These are phyloP conservation scores for Candida tibetensis DNA, from an alignment of 805 yeast species.

Conservation along the genomic window DNA sequence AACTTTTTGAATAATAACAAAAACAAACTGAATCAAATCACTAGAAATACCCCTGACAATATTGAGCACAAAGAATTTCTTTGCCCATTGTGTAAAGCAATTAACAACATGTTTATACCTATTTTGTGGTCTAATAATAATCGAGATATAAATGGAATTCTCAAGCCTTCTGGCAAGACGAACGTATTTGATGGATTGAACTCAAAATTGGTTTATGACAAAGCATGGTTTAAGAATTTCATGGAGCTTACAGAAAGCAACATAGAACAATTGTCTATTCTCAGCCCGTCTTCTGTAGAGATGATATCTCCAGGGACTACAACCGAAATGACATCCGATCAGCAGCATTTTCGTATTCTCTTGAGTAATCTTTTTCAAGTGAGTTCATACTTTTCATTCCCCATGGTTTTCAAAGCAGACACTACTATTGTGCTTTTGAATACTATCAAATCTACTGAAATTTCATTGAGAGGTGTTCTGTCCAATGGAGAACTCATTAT, in stretches of 20 bases:
- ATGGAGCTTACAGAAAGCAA: conserved; percentile 18
- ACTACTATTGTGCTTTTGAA: conserved; percentile 43
- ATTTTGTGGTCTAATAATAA: conserved; percentile 56
- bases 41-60: conserved; percentile 79
- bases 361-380: conserved; percentile 36
- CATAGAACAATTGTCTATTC: conserved; percentile 20
- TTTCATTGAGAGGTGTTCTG: conserved; percentile 55
- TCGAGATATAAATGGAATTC: conserved; percentile 22
- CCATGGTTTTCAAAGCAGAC: conserved; percentile 35
- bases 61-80: conserved; percentile 67
- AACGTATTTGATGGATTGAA: conserved; percentile 15
- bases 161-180: conserved; percentile 11
- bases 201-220: conserved; percentile 13
- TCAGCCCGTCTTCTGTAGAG: conserved; percentile 27
- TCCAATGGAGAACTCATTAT: conserved; percentile 45
- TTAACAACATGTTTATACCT: conserved; percentile 83
- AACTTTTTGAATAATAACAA: conserved; percentile 58
- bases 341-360: conserved; percentile 26
- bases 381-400: conserved; percentile 36
- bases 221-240: conserved; percentile 27
- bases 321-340: conserved; percentile 14
- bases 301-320: conserved; percentile 23
- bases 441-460: conserved; percentile 64
- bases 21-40: conserved; percentile 63
- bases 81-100: conserved; percentile 88